Evolutionary conservation across 352 stramenopile genomes (phyloP).

Genomic region (Globisporangium perplexum): DNA sequence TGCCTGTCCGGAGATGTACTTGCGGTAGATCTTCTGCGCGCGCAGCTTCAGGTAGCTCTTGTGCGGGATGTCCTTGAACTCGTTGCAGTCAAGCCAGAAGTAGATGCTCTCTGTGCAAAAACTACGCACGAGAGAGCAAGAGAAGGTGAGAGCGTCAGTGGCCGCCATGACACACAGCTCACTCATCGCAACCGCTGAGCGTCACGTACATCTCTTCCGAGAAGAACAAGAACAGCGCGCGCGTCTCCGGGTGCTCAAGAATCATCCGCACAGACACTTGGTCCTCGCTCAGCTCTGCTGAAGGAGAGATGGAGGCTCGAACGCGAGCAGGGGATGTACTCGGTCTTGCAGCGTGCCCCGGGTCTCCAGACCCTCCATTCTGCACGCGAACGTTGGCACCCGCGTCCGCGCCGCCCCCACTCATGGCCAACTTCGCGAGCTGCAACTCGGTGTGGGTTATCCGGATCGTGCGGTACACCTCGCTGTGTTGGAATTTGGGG

Average conservation of each 20-base stretch:
- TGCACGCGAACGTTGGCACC: constrained; percentile 1
- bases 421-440: constrained; percentile 19
- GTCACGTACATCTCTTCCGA: constrained; percentile 78
- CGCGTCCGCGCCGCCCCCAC: constrained; percentile 10
- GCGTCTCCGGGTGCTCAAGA: constrained; percentile 55
- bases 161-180: no score
- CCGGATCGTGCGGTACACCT: constrained; percentile 54
- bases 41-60: constrained; percentile 68
- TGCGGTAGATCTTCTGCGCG: constrained; percentile 74
- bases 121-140: constrained; percentile 12
- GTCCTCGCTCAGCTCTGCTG: constrained; percentile 21
- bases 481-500: constrained; percentile 68
- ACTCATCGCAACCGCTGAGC: no score
- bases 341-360: neutral
- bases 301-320: neutral
- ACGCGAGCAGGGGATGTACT: constrained; percentile 3
- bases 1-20: constrained; percentile 59
- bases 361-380: neutral
- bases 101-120: constrained; percentile 80
- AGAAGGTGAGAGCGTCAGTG: neutral
- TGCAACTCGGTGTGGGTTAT: constrained; percentile 23
- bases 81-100: constrained; percentile 82
- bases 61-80: constrained; percentile 76
- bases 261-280: constrained; percentile 52
- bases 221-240: constrained; percentile 64